These are phyloP conservation scores for Colletotrichum costaricense DNA, from an alignment of 2,329 filamentous ascomycete genomes.

Conservation along the genomic window DNA sequence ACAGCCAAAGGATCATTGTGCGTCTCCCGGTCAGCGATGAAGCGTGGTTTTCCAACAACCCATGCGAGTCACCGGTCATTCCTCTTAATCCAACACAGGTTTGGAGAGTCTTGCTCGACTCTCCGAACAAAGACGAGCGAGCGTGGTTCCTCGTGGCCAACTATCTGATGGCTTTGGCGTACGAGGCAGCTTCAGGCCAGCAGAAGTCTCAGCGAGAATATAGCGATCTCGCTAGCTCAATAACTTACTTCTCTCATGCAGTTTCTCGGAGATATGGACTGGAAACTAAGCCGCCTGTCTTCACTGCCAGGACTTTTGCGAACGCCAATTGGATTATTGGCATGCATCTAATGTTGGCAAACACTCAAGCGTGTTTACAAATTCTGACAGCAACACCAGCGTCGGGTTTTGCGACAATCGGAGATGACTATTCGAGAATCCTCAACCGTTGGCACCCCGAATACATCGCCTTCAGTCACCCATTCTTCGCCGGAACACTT, in stretches of 20 bases:
- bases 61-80: neutral
- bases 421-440: neutral
- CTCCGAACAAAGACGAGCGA: neutral
- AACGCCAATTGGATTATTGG: neutral
- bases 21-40: neutral
- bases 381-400: neutral
- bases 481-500: neutral
- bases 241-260: neutral
- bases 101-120: neutral
- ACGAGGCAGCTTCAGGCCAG: neutral
- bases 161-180: neutral
- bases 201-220: neutral
- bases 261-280: neutral
- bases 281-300: neutral
- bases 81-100: neutral
- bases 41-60: neutral
- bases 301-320: neutral
- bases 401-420: neutral
- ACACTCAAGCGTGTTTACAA: neutral
- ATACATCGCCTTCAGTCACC: neutral
- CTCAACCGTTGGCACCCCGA: neutral
- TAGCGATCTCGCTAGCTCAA: neutral
- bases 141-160: neutral
- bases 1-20: neutral
- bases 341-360: neutral